Percentiles rank a stretch among this genome's conserved stretches.
These are phyloP conservation scores for Cyclostephanos tholiformis DNA, from an alignment of 108 stramenopile species.

Conservation along the genomic window DNA sequence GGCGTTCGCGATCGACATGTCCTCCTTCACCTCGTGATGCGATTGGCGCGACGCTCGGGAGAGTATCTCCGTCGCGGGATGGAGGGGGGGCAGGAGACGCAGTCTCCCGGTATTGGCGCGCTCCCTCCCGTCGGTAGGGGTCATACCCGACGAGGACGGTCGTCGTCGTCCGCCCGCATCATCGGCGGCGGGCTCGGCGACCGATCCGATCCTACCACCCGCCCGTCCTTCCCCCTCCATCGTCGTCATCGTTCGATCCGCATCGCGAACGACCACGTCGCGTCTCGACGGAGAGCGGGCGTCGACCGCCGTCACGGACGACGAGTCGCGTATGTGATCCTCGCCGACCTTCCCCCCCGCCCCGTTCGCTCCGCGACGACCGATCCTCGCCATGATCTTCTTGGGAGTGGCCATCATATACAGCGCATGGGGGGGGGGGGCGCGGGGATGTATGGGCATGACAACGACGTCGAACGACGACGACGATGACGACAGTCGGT, in stretches of 20 bases:
- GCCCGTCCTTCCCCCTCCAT: no score
- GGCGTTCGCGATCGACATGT: constrained; percentile 54
- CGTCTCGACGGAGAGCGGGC: no score
- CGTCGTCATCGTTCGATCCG: no score
- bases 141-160: background rate
- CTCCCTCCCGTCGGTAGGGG: background rate
- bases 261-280: no score
- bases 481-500: no score
- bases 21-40: constrained; percentile 48
- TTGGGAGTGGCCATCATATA: background rate
- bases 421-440: no score
- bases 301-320: background rate
- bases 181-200: background rate
- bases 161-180: background rate
- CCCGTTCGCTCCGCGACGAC: background rate
- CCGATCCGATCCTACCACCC: no score
- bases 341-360: background rate
- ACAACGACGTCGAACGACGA: no score
- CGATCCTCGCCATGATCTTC: background rate
- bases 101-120: constrained; percentile 64
- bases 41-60: constrained; percentile 55
- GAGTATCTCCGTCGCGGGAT: constrained; percentile 68
- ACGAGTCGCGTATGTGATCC: background rate
- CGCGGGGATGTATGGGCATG: no score
- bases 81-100: constrained; percentile 79